Evolutionary conservation across 306 rosid genomes (phyloP), one percentile per base, ranked within the genome.

Genomic region (Prunus kanzakura): DNA sequence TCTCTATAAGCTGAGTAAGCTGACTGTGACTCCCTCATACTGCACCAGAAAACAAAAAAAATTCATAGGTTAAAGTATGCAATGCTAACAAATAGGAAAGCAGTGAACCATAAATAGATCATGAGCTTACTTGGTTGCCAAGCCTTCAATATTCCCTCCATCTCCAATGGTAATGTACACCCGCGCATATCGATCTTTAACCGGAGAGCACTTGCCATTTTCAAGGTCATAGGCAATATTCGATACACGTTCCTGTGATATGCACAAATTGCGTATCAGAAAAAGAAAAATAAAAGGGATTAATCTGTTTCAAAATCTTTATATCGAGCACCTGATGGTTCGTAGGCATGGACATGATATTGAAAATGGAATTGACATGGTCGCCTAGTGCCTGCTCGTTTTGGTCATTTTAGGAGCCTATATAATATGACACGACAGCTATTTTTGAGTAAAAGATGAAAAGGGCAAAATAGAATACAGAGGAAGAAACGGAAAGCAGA

Each of bases 141-240:
- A 80, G 81, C 96, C 97, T 87, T 92, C 95, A 73, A 82, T 66
- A 76, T 92, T 92, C 30, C 97, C 93, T 81, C 97, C 97, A 82
- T 92, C 97, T 3, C 97, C 97, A 67, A 90, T 81, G 52, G 89
- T 90, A 68, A 90, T 81, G 74, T 92, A 90, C 7, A 90, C 96
- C 43, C 89, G 96, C 38, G 93, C 96, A 56, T 84, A 82, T 68
- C 67, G 87, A 76, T 92, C 89, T 56, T 82, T 85, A 3, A 85
- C 66, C 3, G 93, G 90, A 72, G 32, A 46, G 79, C 93, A 92
- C 25, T 46, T 61, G 19, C 93, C 96, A 81, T 92, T 85, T 50
- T 79, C 78, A 13, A 90, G 14, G 56, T 88, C 84, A 82, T 86
- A 89, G 52, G 81, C 83, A 73, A 88, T 20, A 71, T 92, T 90